These are phyloP conservation scores for Tricholoma matsutake DNA, from an alignment of 768 basidiomycete species.

Conservation along the genomic window DNA sequence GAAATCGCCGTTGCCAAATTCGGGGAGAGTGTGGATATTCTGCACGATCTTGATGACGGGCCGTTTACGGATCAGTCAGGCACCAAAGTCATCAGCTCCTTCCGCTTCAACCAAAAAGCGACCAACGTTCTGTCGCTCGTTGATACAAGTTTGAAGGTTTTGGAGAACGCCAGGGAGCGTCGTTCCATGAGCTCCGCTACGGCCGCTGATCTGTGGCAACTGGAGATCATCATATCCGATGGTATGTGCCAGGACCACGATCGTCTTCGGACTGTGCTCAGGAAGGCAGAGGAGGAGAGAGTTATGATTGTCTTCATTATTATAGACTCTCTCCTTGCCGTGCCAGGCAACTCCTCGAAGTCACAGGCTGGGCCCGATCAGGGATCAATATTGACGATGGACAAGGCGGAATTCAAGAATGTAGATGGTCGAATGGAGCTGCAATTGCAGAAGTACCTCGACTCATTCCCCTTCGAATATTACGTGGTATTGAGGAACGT, in stretches of 20 bases:
- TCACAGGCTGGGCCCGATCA: constrained; percentile 30
- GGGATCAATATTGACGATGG: constrained; percentile 90
- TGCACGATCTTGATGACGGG: constrained; percentile 83
- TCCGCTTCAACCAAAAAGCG: constrained; percentile 85
- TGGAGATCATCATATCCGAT: constrained; percentile 97
- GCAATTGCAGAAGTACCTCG: constrained; percentile 84
- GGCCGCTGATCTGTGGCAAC: constrained; percentile 89
- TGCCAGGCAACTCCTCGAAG: constrained; percentile 11
- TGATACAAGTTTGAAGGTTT: constrained; percentile 69
- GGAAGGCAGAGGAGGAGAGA: constrained; percentile 84
- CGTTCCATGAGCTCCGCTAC: constrained; percentile 57
- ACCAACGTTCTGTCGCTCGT: constrained; percentile 86
- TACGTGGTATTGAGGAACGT: constrained; percentile 91
- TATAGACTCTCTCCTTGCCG: constrained; percentile 77
- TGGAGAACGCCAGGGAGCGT: constrained; percentile 74
- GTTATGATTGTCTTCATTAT: constrained; percentile 97
- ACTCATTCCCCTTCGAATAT: constrained; percentile 97
- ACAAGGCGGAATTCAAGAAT: constrained; percentile 83
- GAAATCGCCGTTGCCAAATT: constrained; percentile 91
- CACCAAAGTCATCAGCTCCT: constrained; percentile 74
- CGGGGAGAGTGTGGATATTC: constrained; percentile 81
- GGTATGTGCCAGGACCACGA: constrained; percentile 99
- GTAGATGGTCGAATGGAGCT: constrained; percentile 83
- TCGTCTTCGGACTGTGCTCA: constrained; percentile 68
- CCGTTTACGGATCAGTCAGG: constrained; percentile 82